Percentiles rank a stretch among this genome's conserved stretches.
Conservation (phyloP, 371 early-diverging fungal species). For the Smittium culicis region DNA sequence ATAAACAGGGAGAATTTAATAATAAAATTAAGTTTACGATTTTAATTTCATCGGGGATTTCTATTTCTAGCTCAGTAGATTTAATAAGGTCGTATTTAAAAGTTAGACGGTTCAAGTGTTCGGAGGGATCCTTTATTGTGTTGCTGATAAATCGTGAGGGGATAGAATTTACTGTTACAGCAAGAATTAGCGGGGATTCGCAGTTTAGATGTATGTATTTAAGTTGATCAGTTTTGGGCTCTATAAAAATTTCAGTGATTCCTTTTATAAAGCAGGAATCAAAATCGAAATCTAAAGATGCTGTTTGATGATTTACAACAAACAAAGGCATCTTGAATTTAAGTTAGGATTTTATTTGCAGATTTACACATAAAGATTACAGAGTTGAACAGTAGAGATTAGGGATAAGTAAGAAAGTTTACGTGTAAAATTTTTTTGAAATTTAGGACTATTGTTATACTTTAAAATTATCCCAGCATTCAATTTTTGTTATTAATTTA, state of each 20-base stretch:
- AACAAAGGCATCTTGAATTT: slow-evolving; percentile 8
- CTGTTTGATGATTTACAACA: slow-evolving; percentile 11
- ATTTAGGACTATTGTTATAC: no score
- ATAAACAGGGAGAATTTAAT: no score
- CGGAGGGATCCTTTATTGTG: slow-evolving; percentile 39
- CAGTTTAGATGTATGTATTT: slow-evolving; percentile 22
- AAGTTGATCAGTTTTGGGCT: slow-evolving; percentile 15
- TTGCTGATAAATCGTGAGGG: slow-evolving; percentile 36
- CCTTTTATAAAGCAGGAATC: slow-evolving; percentile 6
- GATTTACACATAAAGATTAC: no score
- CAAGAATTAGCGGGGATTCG: slow-evolving; percentile 29
- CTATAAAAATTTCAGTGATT: slow-evolving; percentile 27
- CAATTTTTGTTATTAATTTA: no score
- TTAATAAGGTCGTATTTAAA: slow-evolving; percentile 42
- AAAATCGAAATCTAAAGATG: slow-evolving; percentile 8
- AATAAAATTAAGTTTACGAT: no score
- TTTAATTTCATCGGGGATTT: slow-evolving; percentile 39
- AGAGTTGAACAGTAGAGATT: no score
- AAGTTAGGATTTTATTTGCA: no score
- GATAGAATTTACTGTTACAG: slow-evolving; percentile 41
- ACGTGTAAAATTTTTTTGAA: no score
- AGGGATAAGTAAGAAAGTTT: no score
- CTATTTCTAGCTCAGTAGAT: slow-evolving; percentile 47
- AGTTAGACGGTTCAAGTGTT: slow-evolving; percentile 32
- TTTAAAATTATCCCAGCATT: no score